These are phyloP conservation scores for Aureobasidium sp. DNA, from an alignment of 2,329 filamentous ascomycete genomes.

Conservation along the genomic window DNA sequence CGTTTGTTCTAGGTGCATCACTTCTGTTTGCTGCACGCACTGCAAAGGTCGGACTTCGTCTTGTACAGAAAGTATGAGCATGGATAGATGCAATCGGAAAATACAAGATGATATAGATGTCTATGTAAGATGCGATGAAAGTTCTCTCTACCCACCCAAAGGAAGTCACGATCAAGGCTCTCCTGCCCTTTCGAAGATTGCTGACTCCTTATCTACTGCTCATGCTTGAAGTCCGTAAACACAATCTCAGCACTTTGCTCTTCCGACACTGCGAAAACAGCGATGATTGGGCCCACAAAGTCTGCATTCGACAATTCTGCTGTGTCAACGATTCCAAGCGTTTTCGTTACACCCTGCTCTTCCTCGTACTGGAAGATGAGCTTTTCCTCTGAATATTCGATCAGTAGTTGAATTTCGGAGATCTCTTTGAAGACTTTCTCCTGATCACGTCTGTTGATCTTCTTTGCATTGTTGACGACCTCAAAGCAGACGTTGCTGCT, in stretches of 20 bases:
- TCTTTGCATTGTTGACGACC: background rate
- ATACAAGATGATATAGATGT: too few relatives aligned
- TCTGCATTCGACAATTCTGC: constrained; percentile 4
- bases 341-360: background rate
- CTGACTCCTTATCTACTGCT: background rate
- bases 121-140: too few relatives aligned
- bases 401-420: background rate
- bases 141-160: background rate
- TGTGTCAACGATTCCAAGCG: background rate
- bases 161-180: too few relatives aligned
- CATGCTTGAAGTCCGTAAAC: background rate
- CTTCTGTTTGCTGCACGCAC: constrained; percentile 21
- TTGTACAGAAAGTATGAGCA: constrained; percentile 18
- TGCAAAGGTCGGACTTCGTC: constrained; percentile 22
- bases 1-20: constrained; percentile 20
- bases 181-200: background rate
- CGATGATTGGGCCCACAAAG: constrained; percentile 1
- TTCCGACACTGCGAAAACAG: background rate
- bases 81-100: too few relatives aligned
- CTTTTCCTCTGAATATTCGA: background rate
- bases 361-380: background rate
- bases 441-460: background rate
- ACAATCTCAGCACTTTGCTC: background rate
- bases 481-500: background rate
- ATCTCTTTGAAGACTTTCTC: background rate